Evolutionary conservation across 2,329 filamentous ascomycete species (phyloP).

Genomic region (Clonostachys rhizophaga): DNA sequence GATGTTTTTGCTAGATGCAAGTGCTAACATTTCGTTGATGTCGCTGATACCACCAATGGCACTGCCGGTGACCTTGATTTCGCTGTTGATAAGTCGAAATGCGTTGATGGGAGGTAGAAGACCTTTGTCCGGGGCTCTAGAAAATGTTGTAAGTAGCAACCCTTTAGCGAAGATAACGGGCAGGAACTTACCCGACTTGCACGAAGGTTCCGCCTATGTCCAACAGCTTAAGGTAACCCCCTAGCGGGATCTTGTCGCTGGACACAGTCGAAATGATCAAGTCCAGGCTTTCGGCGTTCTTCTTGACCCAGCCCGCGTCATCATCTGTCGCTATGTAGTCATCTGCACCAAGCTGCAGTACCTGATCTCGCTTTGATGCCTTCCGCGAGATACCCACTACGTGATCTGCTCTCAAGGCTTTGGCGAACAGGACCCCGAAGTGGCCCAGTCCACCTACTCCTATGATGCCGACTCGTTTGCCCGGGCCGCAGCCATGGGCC

Average conservation of each 20-base stretch:
- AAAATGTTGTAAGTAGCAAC: constrained; percentile 26
- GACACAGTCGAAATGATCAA: constrained; percentile 57
- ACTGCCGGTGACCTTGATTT: constrained; percentile 1
- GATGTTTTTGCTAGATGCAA: constrained; percentile 46
- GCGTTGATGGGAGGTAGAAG: constrained; percentile 3
- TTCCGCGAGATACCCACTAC: constrained; percentile 56
- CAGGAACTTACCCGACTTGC: constrained; percentile 36
- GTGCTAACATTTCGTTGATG: constrained; percentile 50
- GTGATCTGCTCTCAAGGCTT: constrained; percentile 58
- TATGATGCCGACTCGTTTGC: constrained; percentile 62
- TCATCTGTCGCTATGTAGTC: constrained; percentile 36
- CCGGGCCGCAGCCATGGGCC: constrained; percentile 59
- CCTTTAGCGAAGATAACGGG: constrained; percentile 17
- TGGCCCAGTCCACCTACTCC: constrained; percentile 67
- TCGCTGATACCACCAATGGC: constrained; percentile 1
- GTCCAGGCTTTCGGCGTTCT: constrained; percentile 46
- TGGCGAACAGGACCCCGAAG: constrained; percentile 64
- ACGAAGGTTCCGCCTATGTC: neutral
- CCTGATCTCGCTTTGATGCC: constrained; percentile 47
- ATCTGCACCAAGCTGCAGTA: constrained; percentile 51
- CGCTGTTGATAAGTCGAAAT: neutral
- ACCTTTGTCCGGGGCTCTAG: constrained; percentile 1
- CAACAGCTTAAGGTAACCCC: constrained; percentile 35
- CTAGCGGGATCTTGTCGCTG: constrained; percentile 48
- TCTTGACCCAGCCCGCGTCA: constrained; percentile 48